Evolutionary conservation across 805 yeast species (phyloP), one percentile per base, ranked within the genome.

Genomic region (Suhomyces vadensis): DNA sequence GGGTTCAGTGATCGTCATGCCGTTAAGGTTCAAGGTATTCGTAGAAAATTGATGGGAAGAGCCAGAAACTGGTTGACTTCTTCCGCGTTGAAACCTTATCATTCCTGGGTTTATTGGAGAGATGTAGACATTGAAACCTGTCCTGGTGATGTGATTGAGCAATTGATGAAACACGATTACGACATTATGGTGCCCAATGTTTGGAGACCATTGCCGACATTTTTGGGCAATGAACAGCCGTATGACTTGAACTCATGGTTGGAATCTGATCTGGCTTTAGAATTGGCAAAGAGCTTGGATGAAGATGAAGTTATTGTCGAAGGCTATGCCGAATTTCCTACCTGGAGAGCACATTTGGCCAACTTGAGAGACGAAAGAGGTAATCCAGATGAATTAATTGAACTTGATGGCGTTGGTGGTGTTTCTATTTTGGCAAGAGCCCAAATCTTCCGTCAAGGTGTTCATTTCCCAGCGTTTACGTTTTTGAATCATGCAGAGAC

Each of bases 241-340:
- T 94, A 94, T 63, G 99, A 94, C 66, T 78, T 94, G 60, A 94
- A 94, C 67, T 87, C 97, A 10, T 94, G 99, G 99, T 79, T 88
- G 45, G 99, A 94, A 68, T 81, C 91, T 3, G 85, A 81, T 5
- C 81, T 85, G 7, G 97, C 88, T 1, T 47, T 84, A 11, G 81
- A 81, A 40, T 65, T 86, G 54, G 94, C 95, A 0, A 61, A 67
- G 31, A 73, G 75, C 0, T 67, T 86, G 43, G 79, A 77, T 44
- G 92, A 87, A 61, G 94, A 87, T 58, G 95, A 85, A 57, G 94
- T 87, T 35, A 87, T 87, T 49, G 95, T 87, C 6, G 95, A 87
- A 63, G 95, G 95, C 1, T 87, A 87, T 60, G 89, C 88, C 0
- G 92, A 87, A 58, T 87, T 84, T 58, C 89, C 92, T 3, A 87